phyloP scores from a whole-genome alignment of 305 asterid species.

The Salvia sclarea region DNA sequence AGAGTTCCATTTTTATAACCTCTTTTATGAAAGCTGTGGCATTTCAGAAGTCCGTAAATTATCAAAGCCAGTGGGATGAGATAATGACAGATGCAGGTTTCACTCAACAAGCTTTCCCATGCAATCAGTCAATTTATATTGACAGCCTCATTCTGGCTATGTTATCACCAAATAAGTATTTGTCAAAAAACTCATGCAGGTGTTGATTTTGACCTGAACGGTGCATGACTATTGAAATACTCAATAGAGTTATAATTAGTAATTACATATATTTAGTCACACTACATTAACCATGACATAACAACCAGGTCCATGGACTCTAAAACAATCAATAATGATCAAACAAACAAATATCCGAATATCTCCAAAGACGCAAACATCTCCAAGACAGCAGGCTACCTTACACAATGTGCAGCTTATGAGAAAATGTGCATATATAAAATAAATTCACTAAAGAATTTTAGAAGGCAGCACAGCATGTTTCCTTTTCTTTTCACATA shows the following conservation, averaged over 20 bases:
- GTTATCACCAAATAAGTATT: background rate
- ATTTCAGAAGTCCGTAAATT: background rate
- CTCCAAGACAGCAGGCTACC: background rate
- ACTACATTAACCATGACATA: background rate
- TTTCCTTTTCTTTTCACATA: background rate
- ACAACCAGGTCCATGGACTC: slow-evolving; percentile 1
- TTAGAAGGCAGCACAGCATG: background rate
- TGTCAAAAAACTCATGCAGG: slow-evolving; percentile 3
- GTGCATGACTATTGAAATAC: background rate
- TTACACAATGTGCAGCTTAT: background rate
- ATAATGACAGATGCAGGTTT: background rate
- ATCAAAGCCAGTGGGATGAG: background rate
- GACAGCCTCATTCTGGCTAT: background rate
- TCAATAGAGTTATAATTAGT: background rate
- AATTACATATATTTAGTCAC: background rate
- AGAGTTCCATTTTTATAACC: background rate
- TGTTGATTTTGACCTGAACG: background rate
- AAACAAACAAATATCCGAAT: background rate
- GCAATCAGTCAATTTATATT: background rate
- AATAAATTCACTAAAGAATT: background rate
- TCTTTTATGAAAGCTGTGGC: background rate
- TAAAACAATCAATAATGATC: background rate
- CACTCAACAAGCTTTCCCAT: background rate
- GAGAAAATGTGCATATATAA: background rate
- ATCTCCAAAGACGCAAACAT: no score